Evolutionary conservation across 208 protist genomes (phyloP).

Genomic region (Trichomonas gallinae): DNA sequence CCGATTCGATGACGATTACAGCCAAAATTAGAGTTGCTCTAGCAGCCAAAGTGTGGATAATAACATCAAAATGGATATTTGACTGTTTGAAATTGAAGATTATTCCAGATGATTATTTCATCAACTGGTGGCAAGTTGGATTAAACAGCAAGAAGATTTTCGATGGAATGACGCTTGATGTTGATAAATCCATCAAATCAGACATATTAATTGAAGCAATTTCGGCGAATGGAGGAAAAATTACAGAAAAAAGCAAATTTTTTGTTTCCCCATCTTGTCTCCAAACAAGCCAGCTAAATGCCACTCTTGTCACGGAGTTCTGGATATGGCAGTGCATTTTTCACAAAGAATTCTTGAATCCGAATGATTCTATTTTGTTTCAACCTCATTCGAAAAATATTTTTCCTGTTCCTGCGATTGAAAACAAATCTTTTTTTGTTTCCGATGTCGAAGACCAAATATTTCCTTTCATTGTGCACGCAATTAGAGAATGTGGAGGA

Average conservation of each 20-base stretch:
- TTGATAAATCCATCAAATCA: not conserved
- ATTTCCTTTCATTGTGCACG: not conserved
- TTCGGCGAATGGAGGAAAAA: not conserved
- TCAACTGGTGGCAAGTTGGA: not conserved
- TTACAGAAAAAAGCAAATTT: not conserved
- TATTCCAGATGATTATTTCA: not conserved
- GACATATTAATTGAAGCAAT: not conserved
- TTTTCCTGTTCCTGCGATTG: not conserved
- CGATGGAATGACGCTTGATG: not conserved
- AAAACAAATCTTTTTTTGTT: not conserved
- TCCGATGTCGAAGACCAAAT: not conserved
- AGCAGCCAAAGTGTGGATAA: not conserved
- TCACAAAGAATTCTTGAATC: not conserved
- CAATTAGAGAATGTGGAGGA: not conserved
- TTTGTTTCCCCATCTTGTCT: not conserved
- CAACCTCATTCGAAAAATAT: not conserved
- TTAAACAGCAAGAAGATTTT: not conserved
- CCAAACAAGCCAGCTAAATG: too few relatives aligned
- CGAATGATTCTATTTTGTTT: not conserved
- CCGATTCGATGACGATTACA: not conserved
- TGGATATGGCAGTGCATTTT: not conserved
- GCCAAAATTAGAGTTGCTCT: not conserved
- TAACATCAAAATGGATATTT: not conserved
- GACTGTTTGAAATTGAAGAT: not conserved
- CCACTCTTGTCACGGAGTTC: not conserved